Base-by-base conservation (phyloP, 192 early-diverging fungal species). In the Chytriomyces sp. region DNA sequence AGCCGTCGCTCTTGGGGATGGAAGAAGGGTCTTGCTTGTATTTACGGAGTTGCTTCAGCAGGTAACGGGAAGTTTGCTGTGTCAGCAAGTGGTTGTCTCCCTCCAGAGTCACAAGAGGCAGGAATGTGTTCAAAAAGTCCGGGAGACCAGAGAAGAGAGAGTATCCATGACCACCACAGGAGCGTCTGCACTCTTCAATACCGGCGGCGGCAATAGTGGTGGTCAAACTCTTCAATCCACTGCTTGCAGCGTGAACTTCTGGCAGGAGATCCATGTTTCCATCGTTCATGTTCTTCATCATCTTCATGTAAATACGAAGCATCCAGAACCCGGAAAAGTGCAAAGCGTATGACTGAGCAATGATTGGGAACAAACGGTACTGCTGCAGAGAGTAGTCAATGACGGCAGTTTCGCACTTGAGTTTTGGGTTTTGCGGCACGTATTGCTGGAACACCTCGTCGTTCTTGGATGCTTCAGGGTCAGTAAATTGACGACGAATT, bases 351-450 rank as follows among this genome's bases (percentile, higher is more conserved):
- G 94, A 89, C 86, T 94, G 93, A 26, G 95, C 94, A 69, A 97
- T 86, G 70, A 97, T 84, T 5, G 95, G 95, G 87, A 97, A 90
- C 72, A 97, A 82, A n/a, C 95, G 92, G 86, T 94, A 88, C 81
- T 97, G 95, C 84, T 97, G 95, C 64, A 97, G 94, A 50, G 92
- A 91, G 78, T 97, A 97, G 83, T 97, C 95, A 59, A 97, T 84
- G 70, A 97, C 85, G 82, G 95, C 95, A 66, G 92, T 96, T 82
- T 97, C 95, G 44, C 72, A 73, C 43, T 73, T 73, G 13, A 45
- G n/a, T 35, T 44, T 61, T 10, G 60, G 53, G 23, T 59, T 59
- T 47, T 68, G 67, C 16, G 72, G 72, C 20, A 20, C 43, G 53
- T 49, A 73, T 9, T 73, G 18, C 46, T 61, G 57, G 60, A 73